Evolutionary conservation across 2,329 filamentous ascomycete genomes (phyloP).

Genomic region (Pseudogymnoascus sp.): DNA sequence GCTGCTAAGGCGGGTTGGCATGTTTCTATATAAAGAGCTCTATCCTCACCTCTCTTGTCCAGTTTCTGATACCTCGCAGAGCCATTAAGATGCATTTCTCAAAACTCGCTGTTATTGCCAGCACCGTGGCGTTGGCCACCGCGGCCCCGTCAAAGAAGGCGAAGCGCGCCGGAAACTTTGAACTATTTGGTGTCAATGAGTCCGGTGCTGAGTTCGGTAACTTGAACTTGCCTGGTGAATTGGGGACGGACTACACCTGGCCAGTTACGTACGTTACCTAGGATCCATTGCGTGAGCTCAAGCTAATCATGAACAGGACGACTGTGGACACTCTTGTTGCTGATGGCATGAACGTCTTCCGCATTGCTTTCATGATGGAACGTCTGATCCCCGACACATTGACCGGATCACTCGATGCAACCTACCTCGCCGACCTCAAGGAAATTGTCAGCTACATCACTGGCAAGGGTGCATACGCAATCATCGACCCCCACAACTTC

Average conservation of each 20-base stretch:
- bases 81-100: conserved; percentile 17
- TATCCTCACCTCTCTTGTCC: background rate
- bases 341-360: conserved; percentile 49
- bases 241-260: conserved; percentile 52
- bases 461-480: conserved; percentile 36
- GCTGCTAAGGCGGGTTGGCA: background rate
- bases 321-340: conserved; percentile 38
- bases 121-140: conserved; percentile 19
- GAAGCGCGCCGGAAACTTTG: conserved; percentile 32
- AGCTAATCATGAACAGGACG: conserved; percentile 16
- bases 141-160: conserved; percentile 25
- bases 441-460: conserved; percentile 40
- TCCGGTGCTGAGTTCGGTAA: conserved; percentile 55
- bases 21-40: background rate
- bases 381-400: conserved; percentile 43
- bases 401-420: conserved; percentile 36
- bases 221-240: conserved; percentile 43
- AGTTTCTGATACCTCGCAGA: background rate
- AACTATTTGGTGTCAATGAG: conserved; percentile 31
- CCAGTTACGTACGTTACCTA: conserved; percentile 39
- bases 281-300: conserved; percentile 9
- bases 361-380: conserved; percentile 47
- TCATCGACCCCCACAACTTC: conserved; percentile 41
- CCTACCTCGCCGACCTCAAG: conserved; percentile 38
- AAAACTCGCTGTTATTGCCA: conserved; percentile 16